Percentiles rank a stretch among this genome's conserved stretches.
Evolutionary conservation across 306 rosid species (phyloP).

Genomic region (Malus orientalis): DNA sequence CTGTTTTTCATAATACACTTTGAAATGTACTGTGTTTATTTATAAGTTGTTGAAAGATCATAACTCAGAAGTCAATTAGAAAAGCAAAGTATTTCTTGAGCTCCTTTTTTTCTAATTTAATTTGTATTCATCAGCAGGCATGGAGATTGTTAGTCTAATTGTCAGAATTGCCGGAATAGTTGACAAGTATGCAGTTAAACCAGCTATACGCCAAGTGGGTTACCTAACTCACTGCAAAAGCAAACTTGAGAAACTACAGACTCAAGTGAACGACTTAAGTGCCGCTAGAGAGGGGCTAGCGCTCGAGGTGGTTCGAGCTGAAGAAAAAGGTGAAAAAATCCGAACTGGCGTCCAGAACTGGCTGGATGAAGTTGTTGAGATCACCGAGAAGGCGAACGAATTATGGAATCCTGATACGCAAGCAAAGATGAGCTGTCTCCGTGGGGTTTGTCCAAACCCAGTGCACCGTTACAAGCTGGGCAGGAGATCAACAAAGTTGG

Average conservation of each 20-base stretch:
- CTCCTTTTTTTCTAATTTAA: too few relatives aligned
- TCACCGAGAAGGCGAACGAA: not conserved
- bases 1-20: too few relatives aligned
- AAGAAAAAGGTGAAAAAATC: not conserved
- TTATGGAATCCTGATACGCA: not conserved
- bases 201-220: constrained; percentile 9
- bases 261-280: not conserved
- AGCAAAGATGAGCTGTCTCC: not conserved
- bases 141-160: not conserved
- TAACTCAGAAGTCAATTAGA: too few relatives aligned
- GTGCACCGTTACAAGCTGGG: not conserved
- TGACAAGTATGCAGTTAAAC: not conserved
- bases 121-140: not conserved
- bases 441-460: not conserved
- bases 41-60: too few relatives aligned
- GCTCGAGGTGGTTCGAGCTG: not conserved
- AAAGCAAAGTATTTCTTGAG: too few relatives aligned
- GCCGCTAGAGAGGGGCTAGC: not conserved
- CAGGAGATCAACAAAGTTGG: not conserved
- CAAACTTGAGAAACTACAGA: not conserved
- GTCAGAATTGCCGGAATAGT: not conserved
- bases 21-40: too few relatives aligned
- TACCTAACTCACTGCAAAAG: not conserved
- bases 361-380: fast-evolving
- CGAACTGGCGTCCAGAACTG: not conserved